Conservation (phyloP, 768 basidiomycete genomes). For the Termitomyces sp. region DNA sequence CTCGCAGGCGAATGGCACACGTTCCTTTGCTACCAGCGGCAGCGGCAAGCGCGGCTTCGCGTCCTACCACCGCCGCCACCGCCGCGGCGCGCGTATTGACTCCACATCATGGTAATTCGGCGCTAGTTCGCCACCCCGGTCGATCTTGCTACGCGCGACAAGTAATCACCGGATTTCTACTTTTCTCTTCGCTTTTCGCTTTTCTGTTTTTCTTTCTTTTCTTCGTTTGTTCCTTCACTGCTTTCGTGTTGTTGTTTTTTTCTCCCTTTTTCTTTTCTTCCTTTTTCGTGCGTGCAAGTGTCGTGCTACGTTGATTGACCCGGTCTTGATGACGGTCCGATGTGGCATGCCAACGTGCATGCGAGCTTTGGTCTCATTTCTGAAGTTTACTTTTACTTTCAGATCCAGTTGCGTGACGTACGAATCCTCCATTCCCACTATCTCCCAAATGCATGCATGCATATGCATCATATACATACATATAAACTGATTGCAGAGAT, state of each 20-base stretch:
- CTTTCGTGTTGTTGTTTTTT: background rate
- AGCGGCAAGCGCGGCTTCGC: background rate
- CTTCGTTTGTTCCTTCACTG: background rate
- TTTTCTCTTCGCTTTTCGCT: too few relatives aligned
- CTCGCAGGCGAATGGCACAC: background rate
- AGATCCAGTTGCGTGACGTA: background rate
- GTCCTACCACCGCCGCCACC: background rate
- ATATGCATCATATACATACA: background rate
- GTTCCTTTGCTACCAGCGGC: background rate
- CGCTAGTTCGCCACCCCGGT: background rate
- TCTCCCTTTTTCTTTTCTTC: background rate
- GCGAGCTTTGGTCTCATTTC: constrained; percentile 4
- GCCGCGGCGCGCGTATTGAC: background rate
- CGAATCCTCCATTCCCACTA: background rate
- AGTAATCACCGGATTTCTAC: background rate
- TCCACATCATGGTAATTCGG: constrained; percentile 4
- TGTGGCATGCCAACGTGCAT: background rate
- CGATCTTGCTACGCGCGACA: background rate
- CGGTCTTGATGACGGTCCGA: constrained; percentile 9
- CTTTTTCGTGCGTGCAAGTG: background rate
- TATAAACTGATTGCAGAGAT: background rate
- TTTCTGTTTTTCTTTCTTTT: background rate
- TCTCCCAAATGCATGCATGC: background rate
- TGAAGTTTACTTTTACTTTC: background rate
- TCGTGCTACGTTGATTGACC: background rate